Evolutionary conservation across 352 stramenopile genomes (phyloP).

Genomic region (Phytophthora podocarpi): DNA sequence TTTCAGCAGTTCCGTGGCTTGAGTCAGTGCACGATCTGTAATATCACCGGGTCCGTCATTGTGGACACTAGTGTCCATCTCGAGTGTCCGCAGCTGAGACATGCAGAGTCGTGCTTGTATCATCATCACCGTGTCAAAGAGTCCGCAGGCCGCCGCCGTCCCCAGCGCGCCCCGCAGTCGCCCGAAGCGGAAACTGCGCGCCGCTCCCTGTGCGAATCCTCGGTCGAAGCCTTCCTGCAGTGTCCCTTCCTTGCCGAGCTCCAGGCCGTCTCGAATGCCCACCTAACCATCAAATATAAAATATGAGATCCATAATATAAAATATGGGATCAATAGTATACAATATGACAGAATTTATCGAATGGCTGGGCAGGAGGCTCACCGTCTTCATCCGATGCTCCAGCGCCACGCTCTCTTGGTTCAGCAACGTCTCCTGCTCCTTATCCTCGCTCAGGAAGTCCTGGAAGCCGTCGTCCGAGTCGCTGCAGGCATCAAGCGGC

Average conservation of each 20-base stretch:
- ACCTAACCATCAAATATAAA: conserved; percentile 37
- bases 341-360: conserved; percentile 6
- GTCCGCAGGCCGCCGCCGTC: conserved; percentile 26
- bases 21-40: background rate
- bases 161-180: conserved; percentile 55
- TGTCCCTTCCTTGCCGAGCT: conserved; percentile 72
- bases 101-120: conserved; percentile 14
- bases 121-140: conserved; percentile 18
- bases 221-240: conserved; percentile 75
- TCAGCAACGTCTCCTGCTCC: conserved; percentile 45
- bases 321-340: conserved; percentile 13
- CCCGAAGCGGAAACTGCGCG: conserved; percentile 47
- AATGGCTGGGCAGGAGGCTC: conserved; percentile 7
- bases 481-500: background rate
- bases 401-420: conserved; percentile 57
- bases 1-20: conserved; percentile 20
- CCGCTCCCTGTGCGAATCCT: conserved; percentile 49
- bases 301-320: conserved; percentile 18
- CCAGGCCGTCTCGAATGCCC: conserved; percentile 71
- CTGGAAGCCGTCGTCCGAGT: conserved; percentile 66
- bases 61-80: conserved; percentile 28
- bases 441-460: conserved; percentile 68
- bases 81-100: conserved; percentile 19
- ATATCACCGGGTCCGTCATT: background rate
- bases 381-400: conserved; percentile 71